Evolutionary conservation across 2,329 filamentous ascomycete genomes (phyloP).

Genomic region (Chaetomiaceae sp.): DNA sequence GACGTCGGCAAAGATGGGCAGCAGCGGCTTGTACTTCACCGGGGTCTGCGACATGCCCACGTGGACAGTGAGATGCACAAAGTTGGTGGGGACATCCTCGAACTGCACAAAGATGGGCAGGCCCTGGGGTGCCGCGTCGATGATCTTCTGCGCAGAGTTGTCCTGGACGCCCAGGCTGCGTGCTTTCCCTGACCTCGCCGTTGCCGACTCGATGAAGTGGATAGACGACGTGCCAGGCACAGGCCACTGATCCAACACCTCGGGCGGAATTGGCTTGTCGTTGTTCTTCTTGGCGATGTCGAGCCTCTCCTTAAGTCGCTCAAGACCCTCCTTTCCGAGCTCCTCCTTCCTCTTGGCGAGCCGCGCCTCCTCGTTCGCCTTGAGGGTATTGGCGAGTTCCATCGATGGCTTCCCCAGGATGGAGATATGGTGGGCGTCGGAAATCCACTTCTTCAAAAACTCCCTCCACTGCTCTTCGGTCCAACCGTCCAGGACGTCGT

Average conservation of each 20-base stretch:
- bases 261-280: constrained; percentile 76
- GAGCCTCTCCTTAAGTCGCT: constrained; percentile 68
- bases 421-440: constrained; percentile 80
- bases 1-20: constrained; percentile 81
- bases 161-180: constrained; percentile 62
- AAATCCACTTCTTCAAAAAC: constrained; percentile 79
- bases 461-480: constrained; percentile 75
- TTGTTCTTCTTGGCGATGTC: constrained; percentile 85
- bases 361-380: constrained; percentile 73
- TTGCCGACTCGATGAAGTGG: constrained; percentile 85
- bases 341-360: constrained; percentile 73
- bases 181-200: constrained; percentile 77
- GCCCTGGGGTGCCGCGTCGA: constrained; percentile 62
- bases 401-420: constrained; percentile 83
- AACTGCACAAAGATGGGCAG: constrained; percentile 93
- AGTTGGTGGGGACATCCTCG: constrained; percentile 88
- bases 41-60: constrained; percentile 75
- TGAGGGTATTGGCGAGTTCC: constrained; percentile 73
- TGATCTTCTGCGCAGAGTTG: constrained; percentile 67
- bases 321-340: constrained; percentile 77
- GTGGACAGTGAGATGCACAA: constrained; percentile 78
- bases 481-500: constrained; percentile 73
- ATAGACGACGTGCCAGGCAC: constrained; percentile 87
- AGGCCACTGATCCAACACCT: constrained; percentile 74
- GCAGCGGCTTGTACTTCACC: constrained; percentile 75